Conservation (phyloP, 2,329 filamentous ascomycete genomes). For the Ceratocystis smalleyi region DNA sequence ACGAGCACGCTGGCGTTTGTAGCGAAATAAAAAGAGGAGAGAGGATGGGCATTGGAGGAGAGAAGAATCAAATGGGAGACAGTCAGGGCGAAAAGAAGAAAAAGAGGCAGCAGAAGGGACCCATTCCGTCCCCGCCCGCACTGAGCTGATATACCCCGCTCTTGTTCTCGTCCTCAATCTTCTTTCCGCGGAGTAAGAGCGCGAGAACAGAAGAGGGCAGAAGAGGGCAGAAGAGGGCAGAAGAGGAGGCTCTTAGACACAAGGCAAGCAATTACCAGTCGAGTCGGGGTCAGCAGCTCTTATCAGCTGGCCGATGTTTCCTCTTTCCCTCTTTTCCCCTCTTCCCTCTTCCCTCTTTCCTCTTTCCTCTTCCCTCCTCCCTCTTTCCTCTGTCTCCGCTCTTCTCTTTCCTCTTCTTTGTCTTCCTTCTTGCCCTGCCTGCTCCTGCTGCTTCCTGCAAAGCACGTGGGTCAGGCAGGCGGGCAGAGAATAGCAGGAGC, state of each 20-base stretch:
- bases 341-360: not conserved
- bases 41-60: too few species aligned
- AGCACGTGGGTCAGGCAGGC: not conserved
- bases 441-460: not conserved
- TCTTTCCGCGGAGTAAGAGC: slow-evolving; percentile 1
- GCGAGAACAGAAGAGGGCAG: not conserved
- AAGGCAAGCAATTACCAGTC: not conserved
- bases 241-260: not conserved
- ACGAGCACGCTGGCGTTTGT: too few species aligned
- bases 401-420: not conserved
- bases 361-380: not conserved
- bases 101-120: not conserved
- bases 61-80: not conserved
- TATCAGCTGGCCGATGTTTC: not conserved
- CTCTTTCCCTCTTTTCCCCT: not conserved
- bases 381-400: too few species aligned
- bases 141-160: not conserved
- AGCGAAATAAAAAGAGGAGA: too few species aligned
- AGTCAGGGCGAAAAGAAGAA: not conserved
- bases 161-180: not conserved
- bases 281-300: not conserved
- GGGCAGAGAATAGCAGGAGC: not conserved
- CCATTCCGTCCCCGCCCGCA: not conserved
- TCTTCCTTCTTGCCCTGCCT: not conserved
- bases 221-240: not conserved